Conservation (phyloP, 2,329 filamentous ascomycete genomes). For the Ilyonectria mors-panacis region DNA sequence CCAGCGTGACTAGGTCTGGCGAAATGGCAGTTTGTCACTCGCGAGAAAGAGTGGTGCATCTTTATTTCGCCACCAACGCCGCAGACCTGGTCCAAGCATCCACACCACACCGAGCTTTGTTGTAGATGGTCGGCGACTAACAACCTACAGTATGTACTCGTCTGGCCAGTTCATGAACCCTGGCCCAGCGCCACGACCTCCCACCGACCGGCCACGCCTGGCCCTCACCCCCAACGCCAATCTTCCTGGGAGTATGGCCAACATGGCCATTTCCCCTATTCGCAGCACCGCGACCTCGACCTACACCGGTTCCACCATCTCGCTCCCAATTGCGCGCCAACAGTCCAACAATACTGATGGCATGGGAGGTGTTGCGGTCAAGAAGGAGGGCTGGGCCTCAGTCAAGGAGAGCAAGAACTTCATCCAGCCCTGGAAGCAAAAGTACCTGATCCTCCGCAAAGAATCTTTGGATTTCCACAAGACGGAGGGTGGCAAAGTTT, state of each 20-base stretch:
- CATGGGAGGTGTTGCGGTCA: constrained; percentile 78
- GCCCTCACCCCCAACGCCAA: constrained; percentile 83
- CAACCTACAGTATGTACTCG: constrained; percentile 66
- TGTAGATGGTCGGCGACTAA: constrained; percentile 34
- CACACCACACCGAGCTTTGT: constrained; percentile 2
- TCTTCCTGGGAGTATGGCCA: constrained; percentile 83
- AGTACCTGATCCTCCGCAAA: constrained; percentile 92
- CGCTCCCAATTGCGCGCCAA: constrained; percentile 77
- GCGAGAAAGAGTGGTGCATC: constrained; percentile 6
- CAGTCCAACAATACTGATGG: constrained; percentile 74
- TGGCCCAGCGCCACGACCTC: constrained; percentile 92
- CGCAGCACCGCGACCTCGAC: constrained; percentile 73
- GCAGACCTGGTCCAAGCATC: constrained; percentile 6
- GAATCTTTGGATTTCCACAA: constrained; percentile 96
- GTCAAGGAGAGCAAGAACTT: constrained; percentile 94
- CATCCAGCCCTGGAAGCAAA: constrained; percentile 89
- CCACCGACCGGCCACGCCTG: constrained; percentile 85
- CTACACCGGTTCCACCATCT: constrained; percentile 69
- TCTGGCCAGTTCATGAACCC: constrained; percentile 92
- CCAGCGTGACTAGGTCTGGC: background rate
- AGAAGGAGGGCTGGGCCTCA: constrained; percentile 86
- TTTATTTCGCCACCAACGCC: constrained; percentile 9
- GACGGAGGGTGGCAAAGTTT: constrained; percentile 87
- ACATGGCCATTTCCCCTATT: constrained; percentile 81
- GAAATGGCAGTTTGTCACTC: background rate